These are phyloP conservation scores for Alloteropsis semialata DNA, from an alignment of 176 grass and related monocot genomes.

Conservation along the genomic window DNA sequence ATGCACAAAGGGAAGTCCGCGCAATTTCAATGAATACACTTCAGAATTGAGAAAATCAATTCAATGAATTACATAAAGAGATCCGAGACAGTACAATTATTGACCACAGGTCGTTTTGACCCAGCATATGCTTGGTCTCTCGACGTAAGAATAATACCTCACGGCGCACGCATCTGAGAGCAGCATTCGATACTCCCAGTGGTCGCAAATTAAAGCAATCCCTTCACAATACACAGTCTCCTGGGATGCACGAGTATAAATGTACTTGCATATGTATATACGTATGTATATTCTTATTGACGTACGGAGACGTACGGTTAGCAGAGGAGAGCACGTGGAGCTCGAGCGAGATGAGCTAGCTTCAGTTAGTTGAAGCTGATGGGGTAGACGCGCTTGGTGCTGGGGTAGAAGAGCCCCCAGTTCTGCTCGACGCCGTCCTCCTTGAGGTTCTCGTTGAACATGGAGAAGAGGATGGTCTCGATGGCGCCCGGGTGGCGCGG, in stretches of 20 bases:
- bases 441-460: conserved; percentile 76
- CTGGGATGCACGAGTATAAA: background rate
- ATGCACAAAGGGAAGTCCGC: no score
- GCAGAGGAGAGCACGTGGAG: background rate
- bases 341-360: background rate
- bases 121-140: background rate
- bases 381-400: conserved; percentile 47
- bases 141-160: background rate
- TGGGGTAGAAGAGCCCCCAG: conserved; percentile 63
- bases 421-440: conserved; percentile 7
- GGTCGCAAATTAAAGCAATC: background rate
- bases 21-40: background rate
- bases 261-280: background rate
- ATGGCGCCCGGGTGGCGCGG: conserved; percentile 25
- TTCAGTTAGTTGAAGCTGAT: conserved; percentile 38
- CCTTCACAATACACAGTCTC: background rate
- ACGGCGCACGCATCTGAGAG: conserved; percentile 1
- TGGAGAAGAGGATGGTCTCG: conserved; percentile 55
- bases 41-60: background rate
- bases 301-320: background rate
- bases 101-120: background rate
- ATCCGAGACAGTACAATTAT: background rate
- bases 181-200: background rate
- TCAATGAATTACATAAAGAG: background rate
- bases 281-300: background rate